Base-by-base conservation (phyloP, 2,329 filamentous ascomycete species). In the Aspergillus amoenus region DNA sequence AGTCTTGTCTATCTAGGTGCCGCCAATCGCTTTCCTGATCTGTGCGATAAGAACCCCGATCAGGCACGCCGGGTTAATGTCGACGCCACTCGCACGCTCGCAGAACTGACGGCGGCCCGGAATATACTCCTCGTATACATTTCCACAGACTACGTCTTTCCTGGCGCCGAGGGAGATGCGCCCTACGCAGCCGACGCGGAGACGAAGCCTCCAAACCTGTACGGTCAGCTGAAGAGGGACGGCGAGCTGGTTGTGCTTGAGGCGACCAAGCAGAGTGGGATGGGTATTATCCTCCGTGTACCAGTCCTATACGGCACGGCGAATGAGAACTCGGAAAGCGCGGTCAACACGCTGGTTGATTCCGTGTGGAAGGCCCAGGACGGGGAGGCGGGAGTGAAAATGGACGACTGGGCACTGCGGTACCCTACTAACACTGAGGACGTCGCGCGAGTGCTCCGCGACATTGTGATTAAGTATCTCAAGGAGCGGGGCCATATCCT, bases 381-480 rank as follows among this genome's bases (percentile, higher is more conserved):
- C 49, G 77, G 64, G 39, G 83, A 79, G 5, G 79, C 80, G 2
- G 82, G 81, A 56, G 79, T 92, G 41, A 87, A 84, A 69, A 93
- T 96, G 86, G 92, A 96, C 68, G 87, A 95, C 72, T 96, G 91
- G 86, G 87, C 90, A 1, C 77, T 89, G 50, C 84, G 92, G 27
- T 96, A 91, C 76, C 92, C 92, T 8, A 96, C 92, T 7, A 94
- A 94, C 70, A 96, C 91, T 0, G 88, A 91, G 70, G 93, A 96
- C 68, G 88, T 96, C 17, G 91, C 82, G 17, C 82, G 93, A 40
- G 89, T 96, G 45, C 89, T 87, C 66, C 81, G 86, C 60, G 90
- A 95, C 64, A 78, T 94, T 47, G 84, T 89, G 2, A 80, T 79
- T 60, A 87, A 89, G 67, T 94, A 93, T 67, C 78, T 88, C 53